A percentile compares a stretch with the other conserved stretches of the same genome.
Conservation (phyloP, 192 early-diverging fungal species). For the Phycomyces nitens region DNA sequence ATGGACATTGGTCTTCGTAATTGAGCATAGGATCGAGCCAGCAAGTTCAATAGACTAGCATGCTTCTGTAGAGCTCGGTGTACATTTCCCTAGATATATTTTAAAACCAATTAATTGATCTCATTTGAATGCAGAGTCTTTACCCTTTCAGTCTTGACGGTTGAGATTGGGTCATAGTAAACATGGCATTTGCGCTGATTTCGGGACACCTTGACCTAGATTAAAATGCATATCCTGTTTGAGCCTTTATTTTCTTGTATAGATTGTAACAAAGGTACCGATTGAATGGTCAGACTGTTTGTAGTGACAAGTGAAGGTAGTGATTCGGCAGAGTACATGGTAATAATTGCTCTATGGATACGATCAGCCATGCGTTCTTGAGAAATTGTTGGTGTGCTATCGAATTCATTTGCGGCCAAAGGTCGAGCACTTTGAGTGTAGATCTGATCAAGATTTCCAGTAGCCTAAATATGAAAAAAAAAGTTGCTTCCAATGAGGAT, state of each 20-base stretch:
- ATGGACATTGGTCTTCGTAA: conserved; percentile 25
- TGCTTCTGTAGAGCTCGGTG: conserved; percentile 20
- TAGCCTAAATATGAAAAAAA: too few relatives aligned
- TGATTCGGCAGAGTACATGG: conserved; percentile 24
- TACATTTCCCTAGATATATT: conserved; percentile 13
- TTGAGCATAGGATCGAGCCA: conserved; percentile 27
- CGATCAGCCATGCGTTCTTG: conserved; percentile 32
- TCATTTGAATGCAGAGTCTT: neutral
- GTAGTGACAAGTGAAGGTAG: conserved; percentile 24
- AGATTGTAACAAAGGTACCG: neutral
- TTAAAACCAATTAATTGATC: neutral
- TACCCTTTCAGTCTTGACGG: conserved; percentile 22
- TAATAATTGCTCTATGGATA: conserved; percentile 26
- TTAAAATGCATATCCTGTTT: too few relatives aligned
- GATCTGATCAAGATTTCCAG: neutral
- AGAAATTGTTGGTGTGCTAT: conserved; percentile 26
- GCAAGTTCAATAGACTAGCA: conserved; percentile 7
- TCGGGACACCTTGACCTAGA: conserved; percentile 23
- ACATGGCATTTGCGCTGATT: conserved; percentile 30
- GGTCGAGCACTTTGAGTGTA: conserved; percentile 20
- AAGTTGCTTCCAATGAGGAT: too few relatives aligned
- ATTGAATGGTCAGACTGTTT: conserved; percentile 14
- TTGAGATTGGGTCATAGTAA: conserved; percentile 25
- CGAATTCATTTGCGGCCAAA: conserved; percentile 20
- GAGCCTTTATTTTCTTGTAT: neutral